Percentiles rank a stretch among this genome's conserved stretches.
phyloP scores from a whole-genome alignment of 2,329 filamentous ascomycete species.

The Colletotrichum magnum region DNA sequence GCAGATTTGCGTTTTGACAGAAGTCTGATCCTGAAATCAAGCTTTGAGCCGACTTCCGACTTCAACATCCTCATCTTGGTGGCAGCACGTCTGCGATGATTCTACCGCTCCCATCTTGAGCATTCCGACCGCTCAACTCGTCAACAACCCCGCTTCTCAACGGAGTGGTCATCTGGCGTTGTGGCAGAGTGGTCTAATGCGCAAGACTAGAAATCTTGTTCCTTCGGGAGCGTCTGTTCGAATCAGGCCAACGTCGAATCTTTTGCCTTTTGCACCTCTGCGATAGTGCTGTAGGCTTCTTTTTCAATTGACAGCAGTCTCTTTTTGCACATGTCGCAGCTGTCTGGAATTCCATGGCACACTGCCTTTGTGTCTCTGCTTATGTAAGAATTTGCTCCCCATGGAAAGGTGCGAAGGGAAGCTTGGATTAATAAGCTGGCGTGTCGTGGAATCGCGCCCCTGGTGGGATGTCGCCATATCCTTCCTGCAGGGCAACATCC shows the following conservation, averaged over 20 bases:
- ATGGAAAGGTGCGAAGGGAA: too few species aligned
- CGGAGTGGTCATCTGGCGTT: neutral
- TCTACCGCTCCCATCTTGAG: neutral
- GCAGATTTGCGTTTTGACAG: neutral
- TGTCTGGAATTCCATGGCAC: neutral
- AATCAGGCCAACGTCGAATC: constrained; percentile 27
- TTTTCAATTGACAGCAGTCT: neutral
- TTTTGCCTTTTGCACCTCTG: constrained; percentile 4
- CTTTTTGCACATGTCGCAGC: neutral
- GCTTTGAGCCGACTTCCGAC: too few species aligned
- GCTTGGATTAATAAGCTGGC: neutral
- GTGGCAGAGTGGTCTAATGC: constrained; percentile 34
- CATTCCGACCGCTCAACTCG: fast-evolving
- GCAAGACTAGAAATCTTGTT: constrained; percentile 36
- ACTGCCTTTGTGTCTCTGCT: neutral
- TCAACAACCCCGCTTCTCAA: neutral
- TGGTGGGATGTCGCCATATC: neutral
- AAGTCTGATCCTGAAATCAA: neutral
- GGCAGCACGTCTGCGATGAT: neutral
- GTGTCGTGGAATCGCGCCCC: neutral
- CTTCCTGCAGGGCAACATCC: neutral
- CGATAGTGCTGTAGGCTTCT: neutral
- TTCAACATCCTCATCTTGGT: too few species aligned
- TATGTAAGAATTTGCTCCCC: neutral
- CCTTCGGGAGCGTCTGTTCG: constrained; percentile 34